phyloP scores from a whole-genome alignment of 495 filamentous ascomycete species.

The Penicillium dipodomyicola region DNA sequence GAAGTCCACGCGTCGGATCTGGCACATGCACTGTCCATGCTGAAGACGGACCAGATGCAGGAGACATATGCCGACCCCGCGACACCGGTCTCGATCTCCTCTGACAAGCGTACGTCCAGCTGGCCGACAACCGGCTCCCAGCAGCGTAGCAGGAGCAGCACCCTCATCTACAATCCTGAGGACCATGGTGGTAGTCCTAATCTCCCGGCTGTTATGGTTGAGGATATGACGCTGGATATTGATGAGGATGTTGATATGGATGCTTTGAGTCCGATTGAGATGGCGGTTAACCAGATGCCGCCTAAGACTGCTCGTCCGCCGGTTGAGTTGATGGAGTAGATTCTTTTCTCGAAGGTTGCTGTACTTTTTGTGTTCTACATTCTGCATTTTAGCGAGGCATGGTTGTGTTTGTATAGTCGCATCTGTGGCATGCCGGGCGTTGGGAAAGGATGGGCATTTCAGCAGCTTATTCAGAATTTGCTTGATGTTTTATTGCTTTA shows the following conservation, averaged over 20 bases:
- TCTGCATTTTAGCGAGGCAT: conserved; percentile 19
- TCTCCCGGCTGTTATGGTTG: conserved; percentile 85
- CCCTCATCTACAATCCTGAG: conserved; percentile 71
- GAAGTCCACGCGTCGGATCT: conserved; percentile 90
- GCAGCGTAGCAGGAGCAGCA: conserved; percentile 59
- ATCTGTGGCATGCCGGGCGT: conserved; percentile 7
- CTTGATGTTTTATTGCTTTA: background rate
- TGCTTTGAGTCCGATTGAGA: conserved; percentile 42
- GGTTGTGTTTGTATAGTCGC: conserved; percentile 14
- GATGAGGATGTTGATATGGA: conserved; percentile 33
- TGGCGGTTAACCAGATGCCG: conserved; percentile 53
- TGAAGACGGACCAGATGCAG: conserved; percentile 48
- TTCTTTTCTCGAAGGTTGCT: background rate
- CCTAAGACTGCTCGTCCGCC: conserved; percentile 82
- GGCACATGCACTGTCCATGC: conserved; percentile 69
- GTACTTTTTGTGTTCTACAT: conserved; percentile 11
- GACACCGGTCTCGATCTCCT: conserved; percentile 38
- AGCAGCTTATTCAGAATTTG: background rate
- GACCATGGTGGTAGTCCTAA: conserved; percentile 73
- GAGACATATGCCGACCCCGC: conserved; percentile 25
- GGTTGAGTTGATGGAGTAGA: conserved; percentile 77
- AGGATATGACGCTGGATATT: conserved; percentile 72
- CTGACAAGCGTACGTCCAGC: conserved; percentile 40
- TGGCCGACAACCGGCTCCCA: conserved; percentile 36
- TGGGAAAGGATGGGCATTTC: conserved; percentile 7